Base-by-base conservation (phyloP, 176 grass and related monocot genomes). In the Bolboschoenus planiculmis region DNA sequence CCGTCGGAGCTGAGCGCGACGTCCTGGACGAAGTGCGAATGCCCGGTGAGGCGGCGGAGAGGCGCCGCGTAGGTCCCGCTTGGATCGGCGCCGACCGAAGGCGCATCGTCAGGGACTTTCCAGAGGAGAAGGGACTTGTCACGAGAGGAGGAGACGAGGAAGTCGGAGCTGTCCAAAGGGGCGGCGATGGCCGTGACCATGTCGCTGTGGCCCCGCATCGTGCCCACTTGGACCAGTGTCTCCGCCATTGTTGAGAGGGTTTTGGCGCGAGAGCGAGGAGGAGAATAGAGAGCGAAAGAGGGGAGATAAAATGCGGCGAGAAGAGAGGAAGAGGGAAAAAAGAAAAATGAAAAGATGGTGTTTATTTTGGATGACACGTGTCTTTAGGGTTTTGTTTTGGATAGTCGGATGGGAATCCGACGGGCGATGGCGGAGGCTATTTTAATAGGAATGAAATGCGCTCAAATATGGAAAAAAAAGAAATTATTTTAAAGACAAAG, bases 21-120 rank as follows among this genome's bases (percentile, higher is more conserved):
- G 80, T 96, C 93, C 90, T 87, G 81, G 75, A 93, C 86, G 88
- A 93, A 93, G 91, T 93, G 91, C 78, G 84, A 88, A 84, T 93
- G 91, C 15, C 91, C 91, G 23, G 91, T 93, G 70, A 93, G 91
- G 78, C 91, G 91, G 67, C 88, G 91, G 60, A 21, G 53, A 0
- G 57, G 57, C 57, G 23, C 20, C 4, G 20, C 20, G 54, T 56
- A 56, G 54, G 0, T 56, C 18, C 18, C 20, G 18, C 54, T 56
- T 6, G 54, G 54, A n/a, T 56, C 54, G 20, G 20, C 18, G 54
- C 54, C 20, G 6, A 56, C 54, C 0, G 20, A 56, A 0, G 20
- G 20, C 54, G 20, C 20, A 16, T 56, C 20, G 54, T 23, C 0
- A 65, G 62, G 48, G 88, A 93, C 56, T 54, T 88, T 78, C 91